Conservation (phyloP, 2,329 filamentous ascomycete species). For the Rugonectria rugulosa region DNA sequence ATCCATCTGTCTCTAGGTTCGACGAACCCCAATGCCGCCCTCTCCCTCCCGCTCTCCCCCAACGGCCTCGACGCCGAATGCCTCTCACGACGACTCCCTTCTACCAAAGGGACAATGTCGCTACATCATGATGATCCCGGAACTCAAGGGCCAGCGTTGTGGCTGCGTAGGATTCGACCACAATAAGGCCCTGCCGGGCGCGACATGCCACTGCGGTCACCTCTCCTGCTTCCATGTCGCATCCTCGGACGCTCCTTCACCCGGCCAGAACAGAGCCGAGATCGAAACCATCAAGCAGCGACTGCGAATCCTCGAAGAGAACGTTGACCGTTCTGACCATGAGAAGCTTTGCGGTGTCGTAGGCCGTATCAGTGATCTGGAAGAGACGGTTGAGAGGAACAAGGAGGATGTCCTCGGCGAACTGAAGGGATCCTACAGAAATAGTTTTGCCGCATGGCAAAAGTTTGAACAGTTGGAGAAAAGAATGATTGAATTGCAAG, state of each 20-base stretch:
- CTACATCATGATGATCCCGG: conserved; percentile 64
- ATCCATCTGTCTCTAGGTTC: conserved; percentile 33
- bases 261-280: conserved; percentile 55
- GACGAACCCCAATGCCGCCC: conserved; percentile 39
- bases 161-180: conserved; percentile 65
- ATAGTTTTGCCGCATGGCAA: conserved; percentile 62
- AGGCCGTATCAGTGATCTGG: conserved; percentile 57
- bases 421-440: conserved; percentile 62
- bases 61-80: conserved; percentile 35
- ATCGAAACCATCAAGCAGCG: conserved; percentile 40
- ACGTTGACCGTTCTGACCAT: conserved; percentile 39
- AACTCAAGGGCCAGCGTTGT: conserved; percentile 65
- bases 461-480: conserved; percentile 56
- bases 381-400: conserved; percentile 62
- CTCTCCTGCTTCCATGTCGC: conserved; percentile 66
- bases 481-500: conserved; percentile 45
- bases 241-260: conserved; percentile 55
- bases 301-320: conserved; percentile 45
- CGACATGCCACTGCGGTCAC: conserved; percentile 66
- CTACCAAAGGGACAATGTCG: conserved; percentile 66
- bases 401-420: conserved; percentile 60
- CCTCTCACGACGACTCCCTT: conserved; percentile 50
- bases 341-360: conserved; percentile 51
- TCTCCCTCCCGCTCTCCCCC: conserved; percentile 35
- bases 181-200: conserved; percentile 61